These are phyloP conservation scores for Globisporangium okanoganense DNA, from an alignment of 352 stramenopile species.

Conservation along the genomic window DNA sequence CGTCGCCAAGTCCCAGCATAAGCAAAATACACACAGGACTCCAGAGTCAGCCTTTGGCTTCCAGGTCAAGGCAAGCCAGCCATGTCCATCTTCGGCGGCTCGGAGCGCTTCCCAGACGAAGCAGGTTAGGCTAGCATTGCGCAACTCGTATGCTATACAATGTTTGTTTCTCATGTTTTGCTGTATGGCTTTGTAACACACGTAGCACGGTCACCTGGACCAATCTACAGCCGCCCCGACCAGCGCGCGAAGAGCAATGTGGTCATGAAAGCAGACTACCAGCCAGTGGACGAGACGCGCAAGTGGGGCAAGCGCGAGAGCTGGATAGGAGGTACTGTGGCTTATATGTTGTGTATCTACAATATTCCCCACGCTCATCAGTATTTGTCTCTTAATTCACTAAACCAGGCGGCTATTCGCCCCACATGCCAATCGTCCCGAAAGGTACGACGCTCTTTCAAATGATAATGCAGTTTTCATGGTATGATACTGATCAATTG, in stretches of 20 bases:
- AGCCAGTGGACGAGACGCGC: conserved; percentile 53
- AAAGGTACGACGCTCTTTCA: conserved; percentile 32
- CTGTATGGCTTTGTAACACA: no score
- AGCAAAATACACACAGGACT: background rate
- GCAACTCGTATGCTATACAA: no score
- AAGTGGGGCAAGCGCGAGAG: conserved; percentile 79
- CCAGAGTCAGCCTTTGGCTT: background rate
- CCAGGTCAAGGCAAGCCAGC: background rate
- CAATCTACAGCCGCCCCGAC: conserved; percentile 66
- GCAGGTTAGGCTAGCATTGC: no score
- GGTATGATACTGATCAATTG: background rate
- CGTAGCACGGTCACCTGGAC: conserved; percentile 59
- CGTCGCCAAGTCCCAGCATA: background rate
- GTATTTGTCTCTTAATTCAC: background rate
- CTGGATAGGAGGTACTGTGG: conserved; percentile 63
- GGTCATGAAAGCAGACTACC: conserved; percentile 72
- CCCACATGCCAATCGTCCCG: conserved; percentile 48
- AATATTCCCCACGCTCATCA: background rate
- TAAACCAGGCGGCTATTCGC: conserved; percentile 28
- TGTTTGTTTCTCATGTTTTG: background rate
- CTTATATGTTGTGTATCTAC: background rate
- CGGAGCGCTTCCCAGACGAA: conserved; percentile 70
- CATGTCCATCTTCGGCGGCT: conserved; percentile 82
- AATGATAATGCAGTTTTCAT: background rate
- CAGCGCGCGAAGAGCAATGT: conserved; percentile 52